Conservation (phyloP, 148 eudicot genomes). For the Arbutus unedo region DNA sequence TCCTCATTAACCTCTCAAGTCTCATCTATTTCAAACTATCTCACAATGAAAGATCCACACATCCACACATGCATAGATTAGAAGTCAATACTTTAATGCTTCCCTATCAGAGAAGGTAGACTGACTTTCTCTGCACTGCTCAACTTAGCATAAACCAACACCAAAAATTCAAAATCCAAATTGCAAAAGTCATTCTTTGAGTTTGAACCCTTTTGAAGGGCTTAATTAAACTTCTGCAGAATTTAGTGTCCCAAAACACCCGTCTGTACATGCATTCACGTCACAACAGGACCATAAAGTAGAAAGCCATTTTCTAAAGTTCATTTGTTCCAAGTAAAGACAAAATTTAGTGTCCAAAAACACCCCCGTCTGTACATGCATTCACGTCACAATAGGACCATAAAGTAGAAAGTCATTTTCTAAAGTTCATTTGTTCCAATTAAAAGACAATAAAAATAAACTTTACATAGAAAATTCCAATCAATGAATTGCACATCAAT, state of each 20-base stretch:
- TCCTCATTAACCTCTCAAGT: background rate
- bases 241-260: background rate
- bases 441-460: background rate
- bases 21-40: background rate
- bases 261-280: background rate
- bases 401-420: background rate
- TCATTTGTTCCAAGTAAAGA: background rate
- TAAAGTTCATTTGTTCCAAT: background rate
- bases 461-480: background rate
- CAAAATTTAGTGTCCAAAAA: background rate
- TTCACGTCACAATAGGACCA: background rate
- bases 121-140: background rate
- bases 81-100: background rate
- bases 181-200: constrained; percentile 6
- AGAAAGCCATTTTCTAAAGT: background rate
- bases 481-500: background rate
- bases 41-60: background rate
- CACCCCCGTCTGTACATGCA: background rate
- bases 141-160: background rate
- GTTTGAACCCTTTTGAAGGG: background rate
- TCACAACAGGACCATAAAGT: background rate
- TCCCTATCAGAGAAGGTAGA: background rate
- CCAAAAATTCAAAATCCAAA: background rate
- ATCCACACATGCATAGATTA: background rate
- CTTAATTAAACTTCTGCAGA: background rate